phyloP scores from a whole-genome alignment of 2,329 filamentous ascomycete species.

The Colletotrichum zoysiae region DNA sequence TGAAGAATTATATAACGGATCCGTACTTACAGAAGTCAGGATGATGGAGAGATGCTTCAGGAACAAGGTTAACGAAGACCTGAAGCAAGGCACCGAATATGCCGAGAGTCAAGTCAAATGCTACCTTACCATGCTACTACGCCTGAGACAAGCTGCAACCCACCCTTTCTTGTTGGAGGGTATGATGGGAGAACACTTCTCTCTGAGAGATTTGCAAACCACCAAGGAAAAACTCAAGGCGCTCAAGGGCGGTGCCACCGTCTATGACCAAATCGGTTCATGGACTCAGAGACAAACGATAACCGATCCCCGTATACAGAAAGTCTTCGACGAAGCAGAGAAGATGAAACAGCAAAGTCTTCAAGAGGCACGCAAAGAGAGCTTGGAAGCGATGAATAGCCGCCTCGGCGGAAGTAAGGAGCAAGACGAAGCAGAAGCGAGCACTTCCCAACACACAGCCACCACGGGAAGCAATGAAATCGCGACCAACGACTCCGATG shows the following conservation, averaged over 20 bases:
- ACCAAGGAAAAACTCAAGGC: neutral
- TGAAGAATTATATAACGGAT: too few species aligned
- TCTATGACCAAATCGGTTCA: slow-evolving; percentile 23
- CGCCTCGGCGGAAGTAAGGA: neutral
- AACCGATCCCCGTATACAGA: too few species aligned
- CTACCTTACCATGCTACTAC: slow-evolving; percentile 15
- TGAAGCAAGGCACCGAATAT: too few species aligned
- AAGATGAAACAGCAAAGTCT: too few species aligned
- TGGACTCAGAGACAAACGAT: slow-evolving; percentile 23
- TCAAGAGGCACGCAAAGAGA: neutral
- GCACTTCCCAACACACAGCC: neutral
- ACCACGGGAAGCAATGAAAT: neutral
- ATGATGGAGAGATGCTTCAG: slow-evolving; percentile 25
- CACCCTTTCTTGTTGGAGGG: slow-evolving; percentile 49
- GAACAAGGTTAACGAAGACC: too few species aligned
- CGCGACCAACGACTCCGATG: neutral
- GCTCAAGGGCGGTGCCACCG: neutral
- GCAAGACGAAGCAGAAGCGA: neutral
- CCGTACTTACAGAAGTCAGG: neutral
- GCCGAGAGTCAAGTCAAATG: neutral
- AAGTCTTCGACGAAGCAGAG: too few species aligned
- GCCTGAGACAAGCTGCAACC: slow-evolving; percentile 45
- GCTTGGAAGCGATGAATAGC: neutral
- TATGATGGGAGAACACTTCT: slow-evolving; percentile 7
- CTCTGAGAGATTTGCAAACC: neutral